phyloP scores from a whole-genome alignment of 148 eudicot species.

The Cornus suecica region DNA sequence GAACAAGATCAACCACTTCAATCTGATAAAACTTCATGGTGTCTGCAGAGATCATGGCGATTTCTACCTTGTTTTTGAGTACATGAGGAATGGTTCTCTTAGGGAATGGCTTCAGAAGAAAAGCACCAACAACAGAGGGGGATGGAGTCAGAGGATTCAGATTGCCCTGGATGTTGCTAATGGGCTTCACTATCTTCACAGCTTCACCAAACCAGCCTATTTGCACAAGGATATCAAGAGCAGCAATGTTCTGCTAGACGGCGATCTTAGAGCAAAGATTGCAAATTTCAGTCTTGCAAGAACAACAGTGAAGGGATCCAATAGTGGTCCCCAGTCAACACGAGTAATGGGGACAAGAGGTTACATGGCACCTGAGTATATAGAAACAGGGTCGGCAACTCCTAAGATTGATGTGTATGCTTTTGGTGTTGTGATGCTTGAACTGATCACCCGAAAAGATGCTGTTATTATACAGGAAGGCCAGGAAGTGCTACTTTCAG shows the following conservation, averaged over 20 bases:
- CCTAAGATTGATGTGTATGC: constrained; percentile 47
- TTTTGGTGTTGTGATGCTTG: constrained; percentile 45
- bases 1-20: constrained; percentile 64
- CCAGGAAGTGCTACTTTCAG: constrained; percentile 21
- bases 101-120: constrained; percentile 42
- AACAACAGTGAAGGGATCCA: constrained; percentile 12
- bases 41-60: constrained; percentile 36
- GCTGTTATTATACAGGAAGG: constrained; percentile 26
- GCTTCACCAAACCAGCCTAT: constrained; percentile 39
- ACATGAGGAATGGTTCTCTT: constrained; percentile 56
- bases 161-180: constrained; percentile 46
- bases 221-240: constrained; percentile 39
- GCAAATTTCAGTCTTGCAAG: constrained; percentile 32
- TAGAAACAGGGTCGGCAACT: constrained; percentile 25
- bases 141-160: constrained; percentile 27
- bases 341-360: constrained; percentile 33
- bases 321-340: neutral
- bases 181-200: constrained; percentile 50
- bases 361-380: constrained; percentile 48
- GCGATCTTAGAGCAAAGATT: constrained; percentile 40
- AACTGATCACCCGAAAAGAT: constrained; percentile 33
- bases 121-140: neutral
- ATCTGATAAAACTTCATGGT: constrained; percentile 52
- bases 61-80: constrained; percentile 62
- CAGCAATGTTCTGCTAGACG: constrained; percentile 40